Base-by-base conservation (phyloP, 441 rosid genomes). In the Populus trichocarpa region DNA sequence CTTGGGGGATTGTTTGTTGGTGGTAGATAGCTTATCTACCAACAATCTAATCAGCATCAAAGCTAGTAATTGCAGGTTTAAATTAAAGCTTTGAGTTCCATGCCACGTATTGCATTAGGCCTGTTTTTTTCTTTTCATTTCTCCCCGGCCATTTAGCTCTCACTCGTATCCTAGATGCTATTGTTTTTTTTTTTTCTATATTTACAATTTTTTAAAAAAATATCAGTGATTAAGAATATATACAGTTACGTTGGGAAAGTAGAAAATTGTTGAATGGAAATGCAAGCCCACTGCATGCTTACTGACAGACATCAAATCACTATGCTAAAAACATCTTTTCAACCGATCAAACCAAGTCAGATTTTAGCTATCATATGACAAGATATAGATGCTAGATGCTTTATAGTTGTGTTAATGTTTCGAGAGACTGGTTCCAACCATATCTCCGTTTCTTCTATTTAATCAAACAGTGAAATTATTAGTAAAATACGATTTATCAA, bases 11-110 rank as follows among this genome's bases (percentile, higher is more conserved):
- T 95, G 99, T 76, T 53, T 80, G 74, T 74, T 95, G 75, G 81
- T 85, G 35, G 95, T 93, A 35, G 81, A 95, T 79, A 86, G 80
- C 77, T 80, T 95, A 35, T 30, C 90, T 67, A 76, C 88, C 69
- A 82, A 85, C 74, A 88, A 74, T 36, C 67, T 79, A 6, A 83
- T 93, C 69, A 85, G 84, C 22, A 89, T 93, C 73, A 85, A 77
- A 40, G 83, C 84, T 30, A 95, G 94, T 73, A 86, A 84, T 23
- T 93, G 99, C 81, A 92, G 84, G 79, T 93, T 86, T 74, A 89
- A 86, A 78, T 65, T 93, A 57, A 80, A 80, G 74, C 81, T 79
- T 38, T 83, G 71, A 83, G 7, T 36, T 59, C 28, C 35, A n/a
- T 18, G 14, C 18, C 69, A 66, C 1, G 69, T 28, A 10, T 28